Evolutionary conservation across 306 rosid genomes (phyloP).

Genomic region (Prunus armeniaca): DNA sequence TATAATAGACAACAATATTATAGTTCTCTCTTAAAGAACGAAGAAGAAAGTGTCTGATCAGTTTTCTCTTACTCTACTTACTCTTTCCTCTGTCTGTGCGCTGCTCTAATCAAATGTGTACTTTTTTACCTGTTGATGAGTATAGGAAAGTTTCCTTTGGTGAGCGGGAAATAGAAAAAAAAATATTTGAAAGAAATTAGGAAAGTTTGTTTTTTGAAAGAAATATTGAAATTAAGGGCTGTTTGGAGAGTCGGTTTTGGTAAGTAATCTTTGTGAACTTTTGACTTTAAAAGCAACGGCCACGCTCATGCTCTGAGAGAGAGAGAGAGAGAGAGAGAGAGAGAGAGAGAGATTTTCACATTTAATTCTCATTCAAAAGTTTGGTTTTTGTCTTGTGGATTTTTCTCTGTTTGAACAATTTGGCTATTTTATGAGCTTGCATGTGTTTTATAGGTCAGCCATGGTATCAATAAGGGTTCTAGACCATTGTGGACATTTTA

Average conservation of each 20-base stretch:
- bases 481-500: slow-evolving; percentile 87
- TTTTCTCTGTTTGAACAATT: slow-evolving; percentile 2
- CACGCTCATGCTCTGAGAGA: too few species aligned
- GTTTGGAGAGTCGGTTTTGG: too few species aligned
- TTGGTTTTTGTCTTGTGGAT: slow-evolving; percentile 7
- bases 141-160: too few species aligned
- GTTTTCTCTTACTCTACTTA: neutral
- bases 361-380: neutral
- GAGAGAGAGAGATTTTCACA: neutral
- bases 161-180: too few species aligned
- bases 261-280: too few species aligned
- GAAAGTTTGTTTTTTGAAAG: too few species aligned
- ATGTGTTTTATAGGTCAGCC: slow-evolving; percentile 42
- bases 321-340: too few species aligned
- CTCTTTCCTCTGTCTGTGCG: neutral
- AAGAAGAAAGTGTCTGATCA: neutral
- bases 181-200: too few species aligned
- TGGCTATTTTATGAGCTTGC: slow-evolving; percentile 14
- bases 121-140: too few species aligned
- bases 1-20: neutral
- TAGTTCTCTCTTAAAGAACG: neutral
- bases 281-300: too few species aligned
- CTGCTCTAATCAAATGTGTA: too few species aligned
- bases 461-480: slow-evolving; percentile 57
- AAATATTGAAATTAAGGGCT: too few species aligned